Base-by-base conservation (phyloP, 805 yeast species). In the Diddensiella santjacobensis region DNA sequence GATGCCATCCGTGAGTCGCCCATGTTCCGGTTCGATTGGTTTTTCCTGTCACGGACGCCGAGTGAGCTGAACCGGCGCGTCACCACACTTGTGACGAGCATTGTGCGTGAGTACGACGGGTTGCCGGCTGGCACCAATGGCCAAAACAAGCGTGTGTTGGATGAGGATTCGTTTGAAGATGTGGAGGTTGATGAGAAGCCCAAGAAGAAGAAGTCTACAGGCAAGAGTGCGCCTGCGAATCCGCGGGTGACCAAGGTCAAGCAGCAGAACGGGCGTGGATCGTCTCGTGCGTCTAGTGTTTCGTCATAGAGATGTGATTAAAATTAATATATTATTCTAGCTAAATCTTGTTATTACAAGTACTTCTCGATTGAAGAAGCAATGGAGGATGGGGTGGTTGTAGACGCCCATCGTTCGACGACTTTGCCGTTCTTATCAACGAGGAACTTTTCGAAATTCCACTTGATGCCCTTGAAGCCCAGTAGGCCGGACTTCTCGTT, bases 1-100 rank as follows among this genome's bases (percentile, higher is more conserved):
- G 87, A 83, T 51, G 82, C 84, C 23, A 81, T 91, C 36, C 73
- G 87, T 49, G 77, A 77, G 37, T 80, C 86, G 10, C 86, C 91
- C 3, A 68, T 87, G 61, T 89, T 91, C 69, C 79, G 88, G 56
- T 84, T 87, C 61, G 96, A 93, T 66, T 89, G 86, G 72, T 89
- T 86, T 68, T 77, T 93, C 60, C 84, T 86, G 56, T 81, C 89
- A 47, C 75, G 96, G 58, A 80, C 85, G 3, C 74, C 87, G 0
- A 71, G 78, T 2, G 99, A 93, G 66, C 69, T 93, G 33, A 75
- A 84, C 4, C 77, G 98, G 67, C 75, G 99, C 57, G 84, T 95
- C 56, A 77, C 79, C 46, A 85, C 96, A 1, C 71, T 93, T 56
- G 70, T 93, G 45, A 79, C 83, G 1, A 80, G 89, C 55, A 73